Evolutionary conservation across 305 asterid genomes (phyloP).

Genomic region (Fraxinus ornus): DNA sequence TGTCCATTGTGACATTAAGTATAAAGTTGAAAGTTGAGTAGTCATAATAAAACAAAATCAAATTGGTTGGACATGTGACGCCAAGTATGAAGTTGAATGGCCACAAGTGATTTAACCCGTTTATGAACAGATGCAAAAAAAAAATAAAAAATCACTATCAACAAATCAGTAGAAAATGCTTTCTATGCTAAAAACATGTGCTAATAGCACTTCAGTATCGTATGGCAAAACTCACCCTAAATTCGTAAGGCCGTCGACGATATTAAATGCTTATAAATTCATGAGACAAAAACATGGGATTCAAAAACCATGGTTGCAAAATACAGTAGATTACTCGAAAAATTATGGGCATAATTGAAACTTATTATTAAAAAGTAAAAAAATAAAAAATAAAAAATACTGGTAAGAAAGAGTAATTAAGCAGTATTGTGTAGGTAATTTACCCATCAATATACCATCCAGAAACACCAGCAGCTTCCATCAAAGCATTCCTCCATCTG

Average conservation of each 20-base stretch:
- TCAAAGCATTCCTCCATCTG: constrained; percentile 16
- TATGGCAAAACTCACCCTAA: not conserved
- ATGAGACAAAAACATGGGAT: not conserved
- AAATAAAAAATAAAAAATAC: no score
- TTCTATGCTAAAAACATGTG: not conserved
- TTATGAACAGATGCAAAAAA: no score
- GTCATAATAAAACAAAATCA: no score
- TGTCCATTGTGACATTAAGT: no score
- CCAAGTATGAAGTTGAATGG: no score
- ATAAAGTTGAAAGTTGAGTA: no score
- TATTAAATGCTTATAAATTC: not conserved
- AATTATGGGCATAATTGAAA: not conserved
- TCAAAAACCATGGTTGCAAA: not conserved
- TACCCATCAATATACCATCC: constrained; percentile 26
- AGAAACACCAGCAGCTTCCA: constrained; percentile 12
- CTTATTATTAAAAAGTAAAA: not conserved
- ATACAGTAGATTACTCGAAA: not conserved
- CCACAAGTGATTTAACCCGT: no score
- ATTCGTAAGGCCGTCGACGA: not conserved
- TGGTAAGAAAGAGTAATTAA: no score
- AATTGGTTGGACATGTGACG: no score
- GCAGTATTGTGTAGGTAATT: not conserved
- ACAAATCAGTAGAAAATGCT: not conserved
- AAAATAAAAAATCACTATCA: not conserved
- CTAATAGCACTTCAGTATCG: not conserved